Evolutionary conservation across 257 asterid species (phyloP), one percentile per base, ranked within the genome.

Genomic region (Petunia secreta): DNA sequence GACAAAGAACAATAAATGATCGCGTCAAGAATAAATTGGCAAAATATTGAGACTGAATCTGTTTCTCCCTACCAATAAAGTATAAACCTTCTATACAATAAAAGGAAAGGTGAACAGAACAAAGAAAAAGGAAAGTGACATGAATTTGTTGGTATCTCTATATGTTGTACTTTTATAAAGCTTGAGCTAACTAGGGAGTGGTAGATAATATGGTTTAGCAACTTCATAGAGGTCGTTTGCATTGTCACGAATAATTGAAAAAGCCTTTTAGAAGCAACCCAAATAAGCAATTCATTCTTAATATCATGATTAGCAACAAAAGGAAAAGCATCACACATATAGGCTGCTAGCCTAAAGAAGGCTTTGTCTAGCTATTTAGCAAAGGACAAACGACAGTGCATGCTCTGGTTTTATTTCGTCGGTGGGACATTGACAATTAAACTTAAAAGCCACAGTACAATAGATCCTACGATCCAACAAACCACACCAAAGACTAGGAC

Each of bases 391-490:
- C 40, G 43, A 68, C 39, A 44, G 5, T 46, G 38, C 76, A 68
- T 50, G 54, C 13, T 43, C 40, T 44, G 57, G 4, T 68, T 16
- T 68, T 40, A 75, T 60, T 75, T 75, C 14, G 54, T 14, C 39
- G 68, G n/a, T 0, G 68, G 80, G 40, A 75, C 38, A 63, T 75
- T 81, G 44, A 88, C 75, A 40, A 91, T 76, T 55, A 90, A 84
- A 83, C 96, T 83, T 36, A 89, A 4, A 54, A 91, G 73, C 96
- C 97, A 88, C 87, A 69, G 73, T 36, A 82, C 75, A 59, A 91
- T 8, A 65, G 92, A 91, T 86, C 92, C 89, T 44, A 91, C 13
- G 75, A 79, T 73, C 91, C 93, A 93, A 81, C 83, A 78, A 59
- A 87, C 62, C 16, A 71, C 50, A 43, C 78, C 48, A 83, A 93